A percentile compares a stretch with the other conserved stretches of the same genome.
Conservation (phyloP, 257 asterid species). For the Solanum lycopersicoides region DNA sequence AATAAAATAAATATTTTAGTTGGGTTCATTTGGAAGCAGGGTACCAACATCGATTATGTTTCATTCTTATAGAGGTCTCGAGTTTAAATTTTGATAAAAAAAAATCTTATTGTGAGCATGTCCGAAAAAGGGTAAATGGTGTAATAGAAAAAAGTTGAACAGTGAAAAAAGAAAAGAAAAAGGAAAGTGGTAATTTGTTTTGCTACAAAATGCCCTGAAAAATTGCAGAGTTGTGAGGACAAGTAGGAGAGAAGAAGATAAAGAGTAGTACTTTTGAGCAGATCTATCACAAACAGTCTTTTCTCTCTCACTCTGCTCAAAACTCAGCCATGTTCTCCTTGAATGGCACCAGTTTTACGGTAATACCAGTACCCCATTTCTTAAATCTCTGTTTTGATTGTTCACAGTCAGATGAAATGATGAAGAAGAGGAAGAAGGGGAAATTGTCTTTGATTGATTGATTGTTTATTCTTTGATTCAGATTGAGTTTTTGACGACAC, state of each 20-base stretch:
- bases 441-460: background rate
- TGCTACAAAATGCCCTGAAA: constrained; percentile 11
- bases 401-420: background rate
- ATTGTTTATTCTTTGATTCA: background rate
- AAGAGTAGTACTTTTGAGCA: constrained; percentile 12
- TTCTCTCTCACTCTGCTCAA: background rate
- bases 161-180: background rate
- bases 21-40: background rate
- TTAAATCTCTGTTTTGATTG: background rate
- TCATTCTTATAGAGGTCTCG: too few relatives aligned
- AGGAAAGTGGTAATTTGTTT: background rate
- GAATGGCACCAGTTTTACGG: constrained; percentile 53
- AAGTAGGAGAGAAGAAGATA: background rate
- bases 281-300: background rate
- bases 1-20: background rate
- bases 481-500: background rate
- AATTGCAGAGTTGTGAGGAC: constrained; percentile 4
- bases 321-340: constrained; percentile 54
- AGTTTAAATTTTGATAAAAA: too few relatives aligned
- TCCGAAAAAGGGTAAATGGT: background rate
- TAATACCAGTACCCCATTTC: constrained; percentile 8
- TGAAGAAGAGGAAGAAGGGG: too few relatives aligned
- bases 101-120: background rate
- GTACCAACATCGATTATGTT: background rate
- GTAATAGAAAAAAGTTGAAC: background rate